phyloP scores from a whole-genome alignment of 257 asterid genomes.

The Jaltomata sinuosa region DNA sequence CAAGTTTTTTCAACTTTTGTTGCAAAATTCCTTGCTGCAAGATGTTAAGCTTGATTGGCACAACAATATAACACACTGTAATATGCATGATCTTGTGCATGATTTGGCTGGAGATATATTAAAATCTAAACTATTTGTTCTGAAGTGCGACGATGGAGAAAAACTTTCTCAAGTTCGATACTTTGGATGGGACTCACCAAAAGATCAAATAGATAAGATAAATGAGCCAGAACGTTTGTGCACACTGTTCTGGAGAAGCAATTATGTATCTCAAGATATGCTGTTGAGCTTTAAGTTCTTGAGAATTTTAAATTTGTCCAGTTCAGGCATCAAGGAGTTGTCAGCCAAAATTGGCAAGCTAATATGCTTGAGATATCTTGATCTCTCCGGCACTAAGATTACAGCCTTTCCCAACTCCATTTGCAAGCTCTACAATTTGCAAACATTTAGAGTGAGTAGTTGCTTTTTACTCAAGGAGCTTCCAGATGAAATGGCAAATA shows the following conservation, averaged over 20 bases:
- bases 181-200: not conserved
- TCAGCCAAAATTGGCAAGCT: conserved; percentile 7
- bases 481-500: conserved; percentile 1
- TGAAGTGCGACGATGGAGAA: not conserved
- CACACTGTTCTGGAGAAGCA: not conserved
- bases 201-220: not conserved
- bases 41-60: not conserved
- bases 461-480: not conserved
- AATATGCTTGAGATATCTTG: conserved; percentile 12
- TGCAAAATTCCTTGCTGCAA: conserved; percentile 13
- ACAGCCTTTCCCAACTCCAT: not conserved
- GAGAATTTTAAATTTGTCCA: not conserved
- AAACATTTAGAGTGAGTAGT: conserved; percentile 1
- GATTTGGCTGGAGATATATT: conserved; percentile 9
- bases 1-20: conserved; percentile 1
- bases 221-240: not conserved
- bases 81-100: conserved; percentile 33
- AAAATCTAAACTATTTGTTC: not conserved
- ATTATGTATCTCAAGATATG: not conserved
- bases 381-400: conserved; percentile 4
- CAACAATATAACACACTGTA: not conserved
- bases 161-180: not conserved
- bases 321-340: not conserved
- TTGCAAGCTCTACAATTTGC: not conserved
- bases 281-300: not conserved